Evolutionary conservation across 257 asterid genomes (phyloP), one percentile per base, ranked within the genome.

Genomic region (Ilex aquifolium): DNA sequence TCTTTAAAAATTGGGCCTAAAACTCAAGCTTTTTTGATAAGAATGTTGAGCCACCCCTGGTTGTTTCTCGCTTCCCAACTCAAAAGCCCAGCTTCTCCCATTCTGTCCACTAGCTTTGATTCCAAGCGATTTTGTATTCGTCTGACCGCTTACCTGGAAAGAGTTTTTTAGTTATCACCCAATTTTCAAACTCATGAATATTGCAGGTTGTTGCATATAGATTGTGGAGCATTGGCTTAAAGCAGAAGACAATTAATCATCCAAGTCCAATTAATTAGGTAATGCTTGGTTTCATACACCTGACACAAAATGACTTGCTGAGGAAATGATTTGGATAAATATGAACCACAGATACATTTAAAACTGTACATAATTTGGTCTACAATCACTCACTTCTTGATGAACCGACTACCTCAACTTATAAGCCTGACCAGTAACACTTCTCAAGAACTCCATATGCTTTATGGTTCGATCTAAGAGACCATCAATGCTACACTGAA

Each of bases 401-500:
- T 66, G 71, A 64, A 65, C 63, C 31, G 77, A 86, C 55, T 62
- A 78, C 80, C 82, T 74, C 76, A 87, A 74, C 73, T 79, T 92
- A 68, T 83, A 87, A 61, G 95, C 90, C 64, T 71, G 95, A 62
- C 82, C 75, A 52, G 91, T 75, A 56, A 84, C 96, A 56, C 69
- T 67, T 58, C 78, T 75, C 72, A 92, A 61, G 75, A 87, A 92
- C 59, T 76, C 83, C 99, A 89, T 85, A 79, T 92, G 99, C 54
- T 87, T 89, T 78, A 90, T 73, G 61, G 99, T 87, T 78, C 78
- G 87, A 63, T 89, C 91, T 65, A 92, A 88, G 63, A 92, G 92
- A 67, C 97, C 90, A 62, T 92, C 99, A 52, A 92, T 87, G 94
- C 99, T 92, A 78, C 99, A 76, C 97, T 92, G 96, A 63, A 76